A percentile compares a stretch with the other conserved stretches of the same genome.
phyloP scores from a whole-genome alignment of 1,284 basidiomycete genomes.

The Ustilago shanxiensis region DNA sequence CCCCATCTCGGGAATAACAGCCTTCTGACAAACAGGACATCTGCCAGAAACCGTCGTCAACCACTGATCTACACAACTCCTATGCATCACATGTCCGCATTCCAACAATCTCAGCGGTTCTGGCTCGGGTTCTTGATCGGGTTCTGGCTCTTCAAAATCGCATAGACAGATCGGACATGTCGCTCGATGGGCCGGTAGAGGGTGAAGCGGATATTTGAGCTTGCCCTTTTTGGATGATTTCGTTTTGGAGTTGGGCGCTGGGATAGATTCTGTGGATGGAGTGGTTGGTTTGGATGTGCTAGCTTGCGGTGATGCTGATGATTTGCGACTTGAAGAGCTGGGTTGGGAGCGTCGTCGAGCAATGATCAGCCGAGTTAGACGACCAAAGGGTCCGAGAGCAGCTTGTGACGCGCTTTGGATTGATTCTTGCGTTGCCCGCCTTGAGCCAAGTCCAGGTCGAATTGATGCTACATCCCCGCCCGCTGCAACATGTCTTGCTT shows the following conservation, averaged over 20 bases:
- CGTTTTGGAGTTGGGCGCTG: not conserved
- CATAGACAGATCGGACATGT: conserved; percentile 65
- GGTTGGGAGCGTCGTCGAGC: conserved; percentile 20
- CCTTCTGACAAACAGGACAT: conserved; percentile 61
- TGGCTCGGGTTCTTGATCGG: conserved; percentile 32
- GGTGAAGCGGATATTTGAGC: conserved; percentile 56
- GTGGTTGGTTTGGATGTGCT: conserved; percentile 1
- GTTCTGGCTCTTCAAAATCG: conserved; percentile 54
- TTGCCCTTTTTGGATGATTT: conserved; percentile 1
- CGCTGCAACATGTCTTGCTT: not conserved
- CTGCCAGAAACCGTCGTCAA: conserved; percentile 58
- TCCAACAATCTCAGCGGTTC: conserved; percentile 56
- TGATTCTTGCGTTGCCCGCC: conserved; percentile 22
- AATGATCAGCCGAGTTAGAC: conserved; percentile 23
- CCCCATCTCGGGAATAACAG: conserved; percentile 35
- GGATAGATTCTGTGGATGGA: not conserved
- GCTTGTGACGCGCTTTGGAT: conserved; percentile 8
- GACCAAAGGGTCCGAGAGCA: conserved; percentile 16
- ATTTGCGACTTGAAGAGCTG: not conserved
- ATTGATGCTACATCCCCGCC: not conserved
- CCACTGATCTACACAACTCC: conserved; percentile 62
- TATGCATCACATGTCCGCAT: conserved; percentile 62
- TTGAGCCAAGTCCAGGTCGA: conserved; percentile 25
- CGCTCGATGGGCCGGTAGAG: conserved; percentile 58
- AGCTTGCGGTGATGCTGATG: not conserved